Base-by-base conservation (phyloP, 106 monocot species). In the Vanilla planifolia region DNA sequence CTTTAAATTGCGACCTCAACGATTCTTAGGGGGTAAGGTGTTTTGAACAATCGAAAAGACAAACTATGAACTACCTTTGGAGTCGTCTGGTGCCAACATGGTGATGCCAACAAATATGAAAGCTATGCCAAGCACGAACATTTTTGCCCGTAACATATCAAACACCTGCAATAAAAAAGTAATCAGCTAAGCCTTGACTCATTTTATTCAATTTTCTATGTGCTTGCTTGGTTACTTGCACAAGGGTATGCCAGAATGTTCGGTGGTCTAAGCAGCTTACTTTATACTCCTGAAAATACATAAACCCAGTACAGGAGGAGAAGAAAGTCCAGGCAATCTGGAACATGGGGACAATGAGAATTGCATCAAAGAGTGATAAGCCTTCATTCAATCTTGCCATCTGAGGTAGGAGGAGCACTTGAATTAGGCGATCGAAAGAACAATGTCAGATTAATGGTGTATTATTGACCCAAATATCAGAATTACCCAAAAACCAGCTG, bases 261-360 rank as follows among this genome's bases (percentile, higher is more conserved):
- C 1, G 24, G 65, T 36, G 24, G n/a, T 21, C 29, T 16, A 68
- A 22, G 48, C 3, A 56, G n/a, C 75, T 71, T 57, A 90, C 96
- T 69, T 87, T 86, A 70, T 96, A 96, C 73, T 96, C 96, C 51
- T 96, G 96, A 52, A 96, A 96, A 72, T 96, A 96, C 29, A 96
- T 74, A 79, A 96, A 91, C 62, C 96, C 96, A 56, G 96, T 96
- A 67, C 81, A 96, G 52, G 91, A 87, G 21, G 96, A 96, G 64
- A 96, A 96, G 64, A 96, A 96, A 63, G 96, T 96, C 96, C 96
- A 96, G 43, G 81, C 84, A 69, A 96, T 90, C 72, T 96, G 96
- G 70, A 96, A 96, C 91, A 91, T 96, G 44, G 96, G 96, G 43
- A 91, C 96, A 60, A 96, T 87, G 46, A 96, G 72, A 65, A 96